These are phyloP conservation scores for Leccinellum rugosiceps DNA, from an alignment of 768 basidiomycete genomes.

Conservation along the genomic window DNA sequence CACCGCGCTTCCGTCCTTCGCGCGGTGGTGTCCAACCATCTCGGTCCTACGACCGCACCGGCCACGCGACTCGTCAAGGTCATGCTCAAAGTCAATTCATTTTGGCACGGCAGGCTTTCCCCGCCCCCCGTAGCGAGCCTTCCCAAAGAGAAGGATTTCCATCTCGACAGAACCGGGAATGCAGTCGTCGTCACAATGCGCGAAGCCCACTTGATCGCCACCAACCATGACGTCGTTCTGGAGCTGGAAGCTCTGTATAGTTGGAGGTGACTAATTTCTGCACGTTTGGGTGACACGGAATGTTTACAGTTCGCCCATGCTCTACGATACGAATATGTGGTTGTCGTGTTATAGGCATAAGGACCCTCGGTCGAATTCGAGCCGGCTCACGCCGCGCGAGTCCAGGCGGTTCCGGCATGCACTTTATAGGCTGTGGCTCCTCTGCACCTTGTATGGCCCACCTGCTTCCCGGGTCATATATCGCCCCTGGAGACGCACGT, in stretches of 20 bases:
- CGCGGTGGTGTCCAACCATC: conserved; percentile 12
- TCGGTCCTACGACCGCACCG: conserved; percentile 4
- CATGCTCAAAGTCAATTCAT: conserved; percentile 6
- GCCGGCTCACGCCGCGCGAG: conserved; percentile 30
- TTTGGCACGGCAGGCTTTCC: conserved; percentile 5
- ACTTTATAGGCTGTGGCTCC: conserved; percentile 28
- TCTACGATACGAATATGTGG: too few relatives aligned
- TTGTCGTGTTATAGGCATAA: conserved; percentile 29
- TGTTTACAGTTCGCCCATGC: neutral
- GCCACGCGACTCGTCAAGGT: conserved; percentile 18
- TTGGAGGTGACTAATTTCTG: conserved; percentile 16
- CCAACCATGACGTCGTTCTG: conserved; percentile 12
- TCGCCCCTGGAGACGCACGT: conserved; percentile 6
- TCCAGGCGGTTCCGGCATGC: conserved; percentile 29
- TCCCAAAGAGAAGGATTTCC: conserved; percentile 10
- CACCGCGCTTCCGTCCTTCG: conserved; percentile 11
- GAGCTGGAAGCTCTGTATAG: conserved; percentile 17
- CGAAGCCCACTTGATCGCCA: conserved; percentile 9
- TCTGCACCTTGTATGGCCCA: conserved; percentile 13
- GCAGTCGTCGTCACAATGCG: conserved; percentile 1
- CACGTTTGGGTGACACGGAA: neutral
- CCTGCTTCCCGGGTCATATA: conserved; percentile 4
- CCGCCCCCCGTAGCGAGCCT: conserved; percentile 8
- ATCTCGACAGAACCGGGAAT: neutral
- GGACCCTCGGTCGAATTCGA: conserved; percentile 31